These are phyloP conservation scores for Salix brachista DNA, from an alignment of 345 rosid species.

Conservation along the genomic window DNA sequence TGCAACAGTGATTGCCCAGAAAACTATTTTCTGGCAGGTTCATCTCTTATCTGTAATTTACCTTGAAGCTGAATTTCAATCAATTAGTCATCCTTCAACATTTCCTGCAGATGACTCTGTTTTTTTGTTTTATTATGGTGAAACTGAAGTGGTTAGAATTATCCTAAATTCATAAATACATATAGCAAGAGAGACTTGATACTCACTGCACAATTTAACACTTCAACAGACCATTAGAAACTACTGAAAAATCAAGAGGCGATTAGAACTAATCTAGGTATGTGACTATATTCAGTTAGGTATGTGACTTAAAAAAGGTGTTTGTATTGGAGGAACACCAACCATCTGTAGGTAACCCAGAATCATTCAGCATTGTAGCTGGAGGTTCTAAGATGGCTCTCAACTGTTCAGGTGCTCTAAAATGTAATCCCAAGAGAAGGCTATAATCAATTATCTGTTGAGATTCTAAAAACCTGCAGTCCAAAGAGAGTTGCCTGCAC, in stretches of 20 bases:
- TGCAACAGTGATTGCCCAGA: no score
- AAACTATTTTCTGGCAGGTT: no score
- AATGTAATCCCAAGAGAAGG: conserved; percentile 77
- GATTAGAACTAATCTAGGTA: background rate
- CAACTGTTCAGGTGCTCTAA: conserved; percentile 77
- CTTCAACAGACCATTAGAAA: background rate
- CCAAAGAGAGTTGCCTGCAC: conserved; percentile 67
- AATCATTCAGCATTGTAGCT: conserved; percentile 35
- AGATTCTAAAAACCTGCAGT: conserved; percentile 74
- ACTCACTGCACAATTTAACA: background rate
- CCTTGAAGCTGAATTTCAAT: background rate
- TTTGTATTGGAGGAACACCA: conserved; percentile 16
- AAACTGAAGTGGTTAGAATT: background rate
- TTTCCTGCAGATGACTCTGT: background rate
- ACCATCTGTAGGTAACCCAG: conserved; percentile 47
- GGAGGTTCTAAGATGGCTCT: conserved; percentile 55
- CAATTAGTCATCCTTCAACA: background rate
- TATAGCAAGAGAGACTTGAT: background rate
- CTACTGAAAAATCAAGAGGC: background rate
- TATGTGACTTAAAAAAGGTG: background rate
- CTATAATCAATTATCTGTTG: conserved; percentile 83
- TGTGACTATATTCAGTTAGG: background rate
- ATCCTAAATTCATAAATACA: background rate
- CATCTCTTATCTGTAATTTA: no score
- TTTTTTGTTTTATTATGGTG: background rate